Percentiles rank a stretch among this genome's conserved stretches.
Conservation (phyloP, 768 basidiomycete species). For the Cytidiella melzeri region DNA sequence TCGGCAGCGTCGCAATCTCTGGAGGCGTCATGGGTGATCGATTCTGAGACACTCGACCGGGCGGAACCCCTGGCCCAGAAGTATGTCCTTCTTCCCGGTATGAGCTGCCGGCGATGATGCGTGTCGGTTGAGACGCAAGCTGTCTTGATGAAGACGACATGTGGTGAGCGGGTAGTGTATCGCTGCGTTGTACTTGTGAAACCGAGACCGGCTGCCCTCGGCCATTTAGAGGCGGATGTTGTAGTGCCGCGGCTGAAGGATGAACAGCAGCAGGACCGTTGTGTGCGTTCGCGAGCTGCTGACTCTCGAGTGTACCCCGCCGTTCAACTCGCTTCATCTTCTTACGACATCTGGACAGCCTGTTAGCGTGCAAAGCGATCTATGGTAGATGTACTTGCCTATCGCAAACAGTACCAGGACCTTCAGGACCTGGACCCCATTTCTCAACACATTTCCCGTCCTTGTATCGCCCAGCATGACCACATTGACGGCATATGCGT, state of each 20-base stretch:
- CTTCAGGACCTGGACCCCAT: constrained; percentile 81
- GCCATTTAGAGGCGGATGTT: constrained; percentile 14
- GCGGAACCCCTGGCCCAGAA: constrained; percentile 10
- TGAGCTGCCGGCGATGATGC: constrained; percentile 10
- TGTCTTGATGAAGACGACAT: constrained; percentile 16
- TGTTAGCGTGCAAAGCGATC: background rate
- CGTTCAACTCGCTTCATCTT: constrained; percentile 84
- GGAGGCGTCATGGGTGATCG: constrained; percentile 20
- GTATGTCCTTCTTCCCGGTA: constrained; percentile 13
- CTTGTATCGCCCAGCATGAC: constrained; percentile 68
- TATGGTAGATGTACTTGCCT: constrained; percentile 35
- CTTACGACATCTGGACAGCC: constrained; percentile 55
- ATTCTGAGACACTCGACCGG: background rate
- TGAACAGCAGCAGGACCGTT: constrained; percentile 20
- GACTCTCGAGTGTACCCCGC: constrained; percentile 53
- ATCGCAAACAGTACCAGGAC: constrained; percentile 81
- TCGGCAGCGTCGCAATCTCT: constrained; percentile 20
- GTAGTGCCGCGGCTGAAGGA: constrained; percentile 17
- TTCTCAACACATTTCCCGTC: constrained; percentile 85
- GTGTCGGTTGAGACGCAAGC: constrained; percentile 17
- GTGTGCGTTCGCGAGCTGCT: constrained; percentile 18
- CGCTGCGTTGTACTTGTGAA: constrained; percentile 19
- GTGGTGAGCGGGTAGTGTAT: constrained; percentile 22
- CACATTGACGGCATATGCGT: constrained; percentile 73
- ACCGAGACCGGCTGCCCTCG: constrained; percentile 6